phyloP scores from a whole-genome alignment of 441 rosid species.

The Euphorbia schlechtendalii region DNA sequence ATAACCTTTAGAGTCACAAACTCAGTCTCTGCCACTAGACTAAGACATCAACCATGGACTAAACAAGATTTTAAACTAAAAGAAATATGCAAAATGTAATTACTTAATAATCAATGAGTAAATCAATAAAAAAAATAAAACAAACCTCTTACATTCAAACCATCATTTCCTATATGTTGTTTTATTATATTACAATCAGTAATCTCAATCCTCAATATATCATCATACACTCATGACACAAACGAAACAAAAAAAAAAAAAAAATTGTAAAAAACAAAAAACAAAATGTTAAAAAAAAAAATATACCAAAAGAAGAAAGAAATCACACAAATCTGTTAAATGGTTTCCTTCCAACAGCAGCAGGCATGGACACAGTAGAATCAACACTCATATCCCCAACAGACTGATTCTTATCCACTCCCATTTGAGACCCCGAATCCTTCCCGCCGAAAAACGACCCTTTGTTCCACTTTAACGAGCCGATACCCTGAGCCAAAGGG shows the following conservation, averaged over 20 bases:
- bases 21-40: too few species aligned
- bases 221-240: constrained; percentile 38
- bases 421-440: constrained; percentile 48
- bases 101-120: neutral
- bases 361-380: constrained; percentile 74
- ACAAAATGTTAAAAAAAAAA: neutral
- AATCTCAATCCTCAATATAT: constrained; percentile 23
- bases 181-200: constrained; percentile 35
- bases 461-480: constrained; percentile 73
- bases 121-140: neutral
- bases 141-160: constrained; percentile 21
- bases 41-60: too few species aligned
- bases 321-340: constrained; percentile 95
- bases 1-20: too few species aligned
- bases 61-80: neutral
- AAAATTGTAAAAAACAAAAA: constrained; percentile 16
- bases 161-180: constrained; percentile 29
- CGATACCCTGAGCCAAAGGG: constrained; percentile 55
- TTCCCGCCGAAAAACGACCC: constrained; percentile 50
- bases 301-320: constrained; percentile 7
- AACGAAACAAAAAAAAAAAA: constrained; percentile 23
- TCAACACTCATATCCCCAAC: constrained; percentile 69
- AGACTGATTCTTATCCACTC: constrained; percentile 51
- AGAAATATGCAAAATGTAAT: neutral
- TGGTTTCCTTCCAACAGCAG: constrained; percentile 66